These are phyloP conservation scores for Pleurotus tuber-regium DNA, from an alignment of 768 basidiomycete species.

Conservation along the genomic window DNA sequence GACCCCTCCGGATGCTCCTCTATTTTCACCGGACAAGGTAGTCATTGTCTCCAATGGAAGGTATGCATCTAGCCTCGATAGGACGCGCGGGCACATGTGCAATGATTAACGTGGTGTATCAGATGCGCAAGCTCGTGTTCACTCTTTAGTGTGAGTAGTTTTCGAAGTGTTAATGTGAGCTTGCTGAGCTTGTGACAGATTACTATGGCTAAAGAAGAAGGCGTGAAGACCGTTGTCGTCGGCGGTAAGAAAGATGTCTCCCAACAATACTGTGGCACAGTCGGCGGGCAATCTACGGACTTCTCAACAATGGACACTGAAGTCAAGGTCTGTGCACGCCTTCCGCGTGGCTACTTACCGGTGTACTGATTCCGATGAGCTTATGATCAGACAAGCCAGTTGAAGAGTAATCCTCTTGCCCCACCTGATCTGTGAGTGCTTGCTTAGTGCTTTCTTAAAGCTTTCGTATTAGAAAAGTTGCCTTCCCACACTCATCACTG, in stretches of 20 bases:
- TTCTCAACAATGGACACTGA: constrained; percentile 58
- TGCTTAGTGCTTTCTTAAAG: constrained; percentile 4
- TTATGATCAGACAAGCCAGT: constrained; percentile 37
- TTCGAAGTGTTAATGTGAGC: no score
- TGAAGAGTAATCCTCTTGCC: constrained; percentile 53
- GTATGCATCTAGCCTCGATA: neutral
- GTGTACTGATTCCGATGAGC: neutral
- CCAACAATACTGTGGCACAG: constrained; percentile 61
- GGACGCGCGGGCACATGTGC: neutral
- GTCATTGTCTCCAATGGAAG: constrained; percentile 54
- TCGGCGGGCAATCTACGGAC: constrained; percentile 59
- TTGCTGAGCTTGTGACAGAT: no score
- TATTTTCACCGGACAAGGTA: constrained; percentile 49
- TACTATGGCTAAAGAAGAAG: constrained; percentile 44
- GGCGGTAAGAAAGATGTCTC: constrained; percentile 29
- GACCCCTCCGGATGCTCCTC: constrained; percentile 36
- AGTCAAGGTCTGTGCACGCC: constrained; percentile 33
- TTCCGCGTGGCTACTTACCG: neutral
- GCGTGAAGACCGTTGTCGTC: constrained; percentile 7
- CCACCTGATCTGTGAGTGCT: constrained; percentile 57
- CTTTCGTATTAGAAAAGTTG: constrained; percentile 9
- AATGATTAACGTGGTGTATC: neutral
- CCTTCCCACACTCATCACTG: neutral
- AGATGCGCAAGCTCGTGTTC: constrained; percentile 50
- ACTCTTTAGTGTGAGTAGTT: constrained; percentile 40